Evolutionary conservation across 164 flowering plant genomes (phyloP).

Genomic region (Magnolia changhungtana): DNA sequence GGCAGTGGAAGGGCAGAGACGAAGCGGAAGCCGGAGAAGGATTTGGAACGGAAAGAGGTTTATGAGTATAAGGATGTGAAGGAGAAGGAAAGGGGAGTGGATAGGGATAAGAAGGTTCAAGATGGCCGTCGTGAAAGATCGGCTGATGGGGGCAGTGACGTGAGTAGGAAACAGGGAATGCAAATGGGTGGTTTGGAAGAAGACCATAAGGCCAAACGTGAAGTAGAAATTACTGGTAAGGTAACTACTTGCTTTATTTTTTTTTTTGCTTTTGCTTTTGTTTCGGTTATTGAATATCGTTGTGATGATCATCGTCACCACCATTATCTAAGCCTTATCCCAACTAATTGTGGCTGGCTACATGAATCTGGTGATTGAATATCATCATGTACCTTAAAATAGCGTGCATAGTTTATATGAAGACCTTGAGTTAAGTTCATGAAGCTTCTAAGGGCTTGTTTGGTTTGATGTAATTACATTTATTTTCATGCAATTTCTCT

Average conservation of each 20-base stretch:
- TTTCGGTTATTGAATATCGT: not conserved
- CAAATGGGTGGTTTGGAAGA: slow-evolving; percentile 22
- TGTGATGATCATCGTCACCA: not conserved
- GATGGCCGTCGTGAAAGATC: slow-evolving; percentile 30
- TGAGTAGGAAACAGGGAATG: slow-evolving; percentile 31
- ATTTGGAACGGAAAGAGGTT: slow-evolving; percentile 38
- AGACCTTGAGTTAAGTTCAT: too few species aligned
- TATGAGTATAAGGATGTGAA: slow-evolving; percentile 31
- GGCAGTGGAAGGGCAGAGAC: slow-evolving; percentile 28
- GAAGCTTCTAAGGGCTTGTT: too few species aligned
- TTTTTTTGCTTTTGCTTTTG: not conserved
- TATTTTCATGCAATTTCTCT: too few species aligned
- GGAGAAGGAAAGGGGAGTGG: slow-evolving; percentile 42
- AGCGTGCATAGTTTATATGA: too few species aligned
- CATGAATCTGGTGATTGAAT: too few species aligned
- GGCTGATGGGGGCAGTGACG: slow-evolving; percentile 26
- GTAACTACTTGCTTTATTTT: slow-evolving; percentile 9
- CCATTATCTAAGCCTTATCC: too few species aligned
- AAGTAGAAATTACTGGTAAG: slow-evolving; percentile 53
- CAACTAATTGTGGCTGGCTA: not conserved
- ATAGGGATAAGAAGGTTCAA: slow-evolving; percentile 37
- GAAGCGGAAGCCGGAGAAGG: slow-evolving; percentile 45
- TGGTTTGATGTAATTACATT: too few species aligned
- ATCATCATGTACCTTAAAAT: too few species aligned
- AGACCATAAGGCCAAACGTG: slow-evolving; percentile 27